Percentiles rank a stretch among this genome's conserved stretches.
phyloP scores from a whole-genome alignment of 2,329 filamentous ascomycete genomes.

The Venturia effusa region DNA sequence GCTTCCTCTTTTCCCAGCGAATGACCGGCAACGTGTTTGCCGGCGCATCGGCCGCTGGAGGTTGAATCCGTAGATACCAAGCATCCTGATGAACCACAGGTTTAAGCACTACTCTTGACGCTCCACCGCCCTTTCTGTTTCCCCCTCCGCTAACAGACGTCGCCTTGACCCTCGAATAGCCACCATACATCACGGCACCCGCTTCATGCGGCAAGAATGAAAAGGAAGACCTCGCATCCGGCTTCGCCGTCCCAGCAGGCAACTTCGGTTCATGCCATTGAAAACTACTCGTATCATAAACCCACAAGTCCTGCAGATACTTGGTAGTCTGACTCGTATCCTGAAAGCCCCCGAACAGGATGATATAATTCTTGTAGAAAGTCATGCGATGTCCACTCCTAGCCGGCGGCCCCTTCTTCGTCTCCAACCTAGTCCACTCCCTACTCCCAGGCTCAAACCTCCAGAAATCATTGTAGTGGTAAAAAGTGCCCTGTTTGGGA shows the following conservation, averaged over 20 bases:
- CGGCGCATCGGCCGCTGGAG: conserved; percentile 56
- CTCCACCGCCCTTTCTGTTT: conserved; percentile 51
- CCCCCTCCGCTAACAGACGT: conserved; percentile 36
- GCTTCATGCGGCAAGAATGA: conserved; percentile 82
- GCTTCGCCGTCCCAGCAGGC: conserved; percentile 71
- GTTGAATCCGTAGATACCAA: conserved; percentile 77
- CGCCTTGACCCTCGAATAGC: conserved; percentile 84
- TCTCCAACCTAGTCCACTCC: conserved; percentile 87
- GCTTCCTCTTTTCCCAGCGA: conserved; percentile 88
- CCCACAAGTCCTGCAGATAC: conserved; percentile 87
- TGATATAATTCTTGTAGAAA: conserved; percentile 91
- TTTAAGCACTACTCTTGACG: conserved; percentile 63
- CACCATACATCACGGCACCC: conserved; percentile 83
- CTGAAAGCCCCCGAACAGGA: conserved; percentile 94
- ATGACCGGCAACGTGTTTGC: conserved; percentile 58
- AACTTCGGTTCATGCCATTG: conserved; percentile 70
- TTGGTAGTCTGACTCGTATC: conserved; percentile 92
- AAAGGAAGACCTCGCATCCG: conserved; percentile 84
- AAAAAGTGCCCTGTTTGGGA: conserved; percentile 95
- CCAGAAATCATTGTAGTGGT: conserved; percentile 99
- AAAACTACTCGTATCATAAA: conserved; percentile 85
- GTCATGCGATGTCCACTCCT: conserved; percentile 93
- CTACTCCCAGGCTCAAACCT: conserved; percentile 69
- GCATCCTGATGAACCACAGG: conserved; percentile 91
- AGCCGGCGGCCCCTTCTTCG: conserved; percentile 67